Conservation (phyloP, 1,284 basidiomycete species). For the Moniliella sp. region DNA sequence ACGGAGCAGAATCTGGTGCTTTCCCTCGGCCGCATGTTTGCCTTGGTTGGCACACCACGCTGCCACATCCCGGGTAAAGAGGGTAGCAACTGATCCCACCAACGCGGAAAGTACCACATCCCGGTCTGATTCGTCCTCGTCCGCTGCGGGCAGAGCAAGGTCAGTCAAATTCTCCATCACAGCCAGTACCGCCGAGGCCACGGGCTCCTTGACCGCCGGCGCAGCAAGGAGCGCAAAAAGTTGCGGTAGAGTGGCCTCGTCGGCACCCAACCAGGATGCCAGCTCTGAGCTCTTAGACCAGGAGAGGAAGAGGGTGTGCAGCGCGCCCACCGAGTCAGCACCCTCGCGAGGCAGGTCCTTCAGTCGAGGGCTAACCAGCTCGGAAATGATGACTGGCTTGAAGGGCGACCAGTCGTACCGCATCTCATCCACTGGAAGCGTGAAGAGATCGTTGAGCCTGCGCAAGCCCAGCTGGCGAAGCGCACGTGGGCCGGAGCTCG, state of each 20-base stretch:
- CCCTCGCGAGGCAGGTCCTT: conserved; percentile 58
- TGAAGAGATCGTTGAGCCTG: conserved; percentile 71
- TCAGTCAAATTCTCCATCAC: conserved; percentile 45
- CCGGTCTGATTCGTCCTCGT: no score
- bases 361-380: conserved; percentile 64
- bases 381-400: conserved; percentile 47
- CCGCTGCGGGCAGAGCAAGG: no score
- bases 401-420: conserved; percentile 56
- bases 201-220: conserved; percentile 63
- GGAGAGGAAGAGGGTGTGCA: conserved; percentile 62
- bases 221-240: conserved; percentile 61
- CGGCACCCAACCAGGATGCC: conserved; percentile 43
- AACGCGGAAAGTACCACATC: no score
- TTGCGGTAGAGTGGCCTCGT: conserved; percentile 44
- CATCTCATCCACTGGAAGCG: conserved; percentile 33
- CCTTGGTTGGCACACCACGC: no score
- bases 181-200: conserved; percentile 62
- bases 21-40: no score
- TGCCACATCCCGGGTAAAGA: no score
- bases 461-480: conserved; percentile 66
- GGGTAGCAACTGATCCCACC: no score
- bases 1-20: no score
- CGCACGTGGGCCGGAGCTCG: conserved; percentile 18
- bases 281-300: conserved; percentile 51
- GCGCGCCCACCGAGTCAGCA: conserved; percentile 69